Evolutionary conservation across 257 asterid genomes (phyloP).

Genomic region (Ballota nigra): DNA sequence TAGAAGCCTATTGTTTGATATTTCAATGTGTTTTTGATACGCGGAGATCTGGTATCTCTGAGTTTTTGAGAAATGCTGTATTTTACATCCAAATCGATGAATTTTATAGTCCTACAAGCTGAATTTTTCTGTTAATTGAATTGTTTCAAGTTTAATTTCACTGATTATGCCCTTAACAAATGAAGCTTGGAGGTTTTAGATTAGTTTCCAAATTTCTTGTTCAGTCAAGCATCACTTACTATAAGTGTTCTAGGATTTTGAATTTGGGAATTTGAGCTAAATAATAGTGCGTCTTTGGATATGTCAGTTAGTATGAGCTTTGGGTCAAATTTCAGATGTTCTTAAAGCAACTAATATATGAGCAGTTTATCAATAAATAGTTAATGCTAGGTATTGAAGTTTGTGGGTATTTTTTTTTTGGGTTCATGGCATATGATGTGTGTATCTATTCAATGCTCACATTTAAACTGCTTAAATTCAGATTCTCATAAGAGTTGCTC

Average conservation of each 20-base stretch:
- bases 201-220: background rate
- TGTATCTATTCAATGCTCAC: background rate
- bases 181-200: background rate
- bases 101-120: background rate
- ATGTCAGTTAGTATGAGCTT: background rate
- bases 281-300: background rate
- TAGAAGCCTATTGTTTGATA: background rate
- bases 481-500: background rate
- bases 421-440: background rate
- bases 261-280: conserved; percentile 12
- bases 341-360: background rate
- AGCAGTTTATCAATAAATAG: background rate
- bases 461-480: background rate
- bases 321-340: background rate
- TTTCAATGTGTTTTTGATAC: conserved; percentile 10
- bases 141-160: background rate
- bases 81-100: background rate
- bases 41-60: conserved; percentile 29
- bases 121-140: background rate
- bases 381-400: background rate
- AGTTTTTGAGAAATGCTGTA: background rate
- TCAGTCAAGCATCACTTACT: conserved; percentile 6
- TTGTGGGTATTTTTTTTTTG: background rate
- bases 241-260: background rate
- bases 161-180: conserved; percentile 7